phyloP scores from a whole-genome alignment of 805 yeast genomes.

The Pichia insulana region DNA sequence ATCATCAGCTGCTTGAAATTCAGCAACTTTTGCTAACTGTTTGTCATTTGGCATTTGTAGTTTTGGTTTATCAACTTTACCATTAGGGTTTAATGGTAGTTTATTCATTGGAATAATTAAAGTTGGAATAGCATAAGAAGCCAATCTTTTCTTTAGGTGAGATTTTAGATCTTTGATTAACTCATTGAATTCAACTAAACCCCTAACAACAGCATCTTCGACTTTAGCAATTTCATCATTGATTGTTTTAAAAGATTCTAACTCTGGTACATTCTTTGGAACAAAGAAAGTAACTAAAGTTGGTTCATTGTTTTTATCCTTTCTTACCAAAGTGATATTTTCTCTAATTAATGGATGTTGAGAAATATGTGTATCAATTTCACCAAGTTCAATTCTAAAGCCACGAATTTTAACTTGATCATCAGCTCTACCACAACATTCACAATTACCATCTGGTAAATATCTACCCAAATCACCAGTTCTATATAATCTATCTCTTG shows the following conservation, averaged over 20 bases:
- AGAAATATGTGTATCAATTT: slow-evolving; percentile 93
- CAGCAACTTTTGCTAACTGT: slow-evolving; percentile 71
- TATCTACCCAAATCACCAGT: slow-evolving; percentile 98
- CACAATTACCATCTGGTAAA: slow-evolving; percentile 94
- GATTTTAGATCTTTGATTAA: slow-evolving; percentile 73
- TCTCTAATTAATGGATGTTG: slow-evolving; percentile 91
- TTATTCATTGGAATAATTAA: slow-evolving; percentile 78
- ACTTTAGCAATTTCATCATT: slow-evolving; percentile 38
- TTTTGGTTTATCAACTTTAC: slow-evolving; percentile 96
- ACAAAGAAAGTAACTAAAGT: slow-evolving; percentile 86
- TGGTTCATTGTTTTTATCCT: slow-evolving; percentile 89
- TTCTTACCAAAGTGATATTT: slow-evolving; percentile 83
- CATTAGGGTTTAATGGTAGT: slow-evolving; percentile 94
- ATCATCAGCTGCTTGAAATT: slow-evolving; percentile 34
- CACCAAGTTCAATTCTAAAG: slow-evolving; percentile 96
- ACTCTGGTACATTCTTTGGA: slow-evolving; percentile 47
- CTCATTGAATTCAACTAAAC: slow-evolving; percentile 66
- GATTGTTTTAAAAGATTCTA: slow-evolving; percentile 41
- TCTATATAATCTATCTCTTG: slow-evolving; percentile 91
- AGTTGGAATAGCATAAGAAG: slow-evolving; percentile 89
- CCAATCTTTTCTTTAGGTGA: slow-evolving; percentile 81
- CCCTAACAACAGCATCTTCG: slow-evolving; percentile 63
- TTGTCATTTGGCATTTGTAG: slow-evolving; percentile 89
- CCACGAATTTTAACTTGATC: slow-evolving; percentile 98
- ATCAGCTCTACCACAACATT: slow-evolving; percentile 98